Evolutionary conservation across 2,329 filamentous ascomycete species (phyloP).

Genomic region (Pseudodiploospora longispora): DNA sequence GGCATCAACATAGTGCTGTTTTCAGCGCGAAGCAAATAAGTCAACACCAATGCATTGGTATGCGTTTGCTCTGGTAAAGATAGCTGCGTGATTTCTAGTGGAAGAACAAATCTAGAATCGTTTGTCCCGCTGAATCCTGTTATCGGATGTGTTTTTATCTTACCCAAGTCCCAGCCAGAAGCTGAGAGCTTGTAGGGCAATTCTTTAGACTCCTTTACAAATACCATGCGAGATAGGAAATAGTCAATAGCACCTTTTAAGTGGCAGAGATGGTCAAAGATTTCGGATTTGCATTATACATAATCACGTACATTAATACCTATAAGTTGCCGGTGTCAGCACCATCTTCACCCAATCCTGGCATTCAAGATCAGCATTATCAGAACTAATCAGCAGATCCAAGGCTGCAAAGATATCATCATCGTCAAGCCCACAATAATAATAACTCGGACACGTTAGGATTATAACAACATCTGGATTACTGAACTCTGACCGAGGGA

Average conservation of each 20-base stretch:
- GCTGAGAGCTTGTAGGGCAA: conserved; percentile 56
- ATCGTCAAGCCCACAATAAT: conserved; percentile 45
- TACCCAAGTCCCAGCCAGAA: conserved; percentile 60
- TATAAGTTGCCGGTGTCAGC: conserved; percentile 28
- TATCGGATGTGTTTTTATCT: conserved; percentile 36
- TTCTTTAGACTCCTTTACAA: conserved; percentile 53
- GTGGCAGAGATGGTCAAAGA: conserved; percentile 47
- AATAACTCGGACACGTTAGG: conserved; percentile 49
- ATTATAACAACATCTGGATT: conserved; percentile 51
- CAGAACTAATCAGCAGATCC: conserved; percentile 36
- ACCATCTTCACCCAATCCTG: conserved; percentile 35
- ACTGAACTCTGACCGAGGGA: conserved; percentile 50
- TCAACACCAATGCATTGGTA: conserved; percentile 60
- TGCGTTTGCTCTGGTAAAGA: conserved; percentile 48
- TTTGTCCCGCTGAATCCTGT: conserved; percentile 67
- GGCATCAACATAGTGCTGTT: not conserved
- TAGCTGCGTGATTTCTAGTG: conserved; percentile 45
- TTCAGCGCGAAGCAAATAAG: conserved; percentile 45
- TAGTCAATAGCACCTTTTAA: conserved; percentile 53
- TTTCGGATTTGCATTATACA: conserved; percentile 31
- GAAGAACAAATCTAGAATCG: conserved; percentile 51
- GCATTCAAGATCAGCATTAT: conserved; percentile 46
- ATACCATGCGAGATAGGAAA: conserved; percentile 50
- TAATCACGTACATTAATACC: conserved; percentile 53
- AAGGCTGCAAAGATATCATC: conserved; percentile 42